A percentile compares a stretch with the other conserved stretches of the same genome.
Conservation (phyloP, 2,329 filamentous ascomycete species). For the Dothistroma pini region DNA sequence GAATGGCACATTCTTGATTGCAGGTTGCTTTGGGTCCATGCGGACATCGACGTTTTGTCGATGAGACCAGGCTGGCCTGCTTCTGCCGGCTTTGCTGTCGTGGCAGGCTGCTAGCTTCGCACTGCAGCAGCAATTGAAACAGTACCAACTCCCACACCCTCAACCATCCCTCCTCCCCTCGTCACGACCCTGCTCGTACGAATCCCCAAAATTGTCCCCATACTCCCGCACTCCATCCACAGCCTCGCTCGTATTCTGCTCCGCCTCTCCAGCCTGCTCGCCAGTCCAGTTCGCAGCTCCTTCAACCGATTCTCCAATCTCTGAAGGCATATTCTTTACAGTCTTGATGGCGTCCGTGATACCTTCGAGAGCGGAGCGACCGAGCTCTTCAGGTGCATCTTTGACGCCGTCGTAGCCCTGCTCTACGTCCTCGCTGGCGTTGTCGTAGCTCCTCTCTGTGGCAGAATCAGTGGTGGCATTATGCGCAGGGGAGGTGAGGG, state of each 20-base stretch:
- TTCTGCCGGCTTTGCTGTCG: too few species aligned
- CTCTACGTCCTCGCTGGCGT: not conserved
- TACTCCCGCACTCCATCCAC: constrained; percentile 3
- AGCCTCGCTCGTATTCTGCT: constrained; percentile 1
- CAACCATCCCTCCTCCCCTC: not conserved
- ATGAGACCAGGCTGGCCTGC: too few species aligned
- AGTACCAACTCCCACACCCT: not conserved
- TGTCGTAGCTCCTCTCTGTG: not conserved
- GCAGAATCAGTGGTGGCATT: not conserved
- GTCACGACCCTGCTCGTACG: not conserved
- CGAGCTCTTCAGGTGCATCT: constrained; percentile 1
- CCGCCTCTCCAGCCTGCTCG: not conserved
- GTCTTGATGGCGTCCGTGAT: not conserved
- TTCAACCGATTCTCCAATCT: not conserved
- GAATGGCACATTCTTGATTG: too few species aligned
- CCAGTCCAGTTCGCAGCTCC: not conserved
- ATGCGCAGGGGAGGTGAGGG: not conserved
- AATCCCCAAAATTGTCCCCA: not conserved
- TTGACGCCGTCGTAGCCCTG: constrained; percentile 1
- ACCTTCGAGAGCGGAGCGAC: not conserved
- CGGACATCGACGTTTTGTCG: too few species aligned
- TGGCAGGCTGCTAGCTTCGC: too few species aligned
- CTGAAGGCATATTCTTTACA: not conserved
- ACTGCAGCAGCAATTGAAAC: not conserved
- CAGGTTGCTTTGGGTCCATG: too few species aligned